These are phyloP conservation scores for Mortierella hygrophila DNA, from an alignment of 192 early-diverging fungal genomes.

Conservation along the genomic window DNA sequence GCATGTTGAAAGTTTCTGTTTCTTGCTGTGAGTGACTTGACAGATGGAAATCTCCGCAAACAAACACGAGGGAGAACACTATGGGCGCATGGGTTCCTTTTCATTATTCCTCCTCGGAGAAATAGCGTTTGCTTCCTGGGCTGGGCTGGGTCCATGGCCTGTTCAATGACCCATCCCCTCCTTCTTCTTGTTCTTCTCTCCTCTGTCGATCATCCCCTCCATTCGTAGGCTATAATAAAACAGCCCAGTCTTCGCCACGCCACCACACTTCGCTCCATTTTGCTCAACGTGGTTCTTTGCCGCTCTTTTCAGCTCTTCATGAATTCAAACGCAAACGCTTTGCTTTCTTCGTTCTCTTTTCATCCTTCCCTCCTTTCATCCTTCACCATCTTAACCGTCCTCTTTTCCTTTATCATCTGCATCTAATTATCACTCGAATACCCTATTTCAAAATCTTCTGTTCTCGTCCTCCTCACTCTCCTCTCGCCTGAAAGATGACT, in stretches of 20 bases:
- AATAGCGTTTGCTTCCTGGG: not conserved
- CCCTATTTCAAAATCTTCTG: not conserved
- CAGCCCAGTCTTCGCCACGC: not conserved
- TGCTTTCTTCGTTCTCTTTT: not conserved
- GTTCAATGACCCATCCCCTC: not conserved
- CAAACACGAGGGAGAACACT: not conserved
- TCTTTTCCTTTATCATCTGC: not conserved
- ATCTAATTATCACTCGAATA: not conserved
- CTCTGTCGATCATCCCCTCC: not conserved
- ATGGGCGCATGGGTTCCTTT: not conserved
- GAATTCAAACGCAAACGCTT: not conserved
- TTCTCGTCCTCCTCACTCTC: not conserved
- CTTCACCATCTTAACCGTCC: not conserved
- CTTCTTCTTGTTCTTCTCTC: not conserved
- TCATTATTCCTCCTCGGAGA: conserved; percentile 1
- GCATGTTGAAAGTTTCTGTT: too few relatives aligned
- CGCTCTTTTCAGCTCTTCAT: too few relatives aligned
- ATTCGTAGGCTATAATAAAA: not conserved
- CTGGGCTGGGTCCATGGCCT: not conserved
- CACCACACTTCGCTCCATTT: not conserved
- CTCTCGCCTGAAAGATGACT: conserved; percentile 7
- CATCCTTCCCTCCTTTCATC: not conserved
- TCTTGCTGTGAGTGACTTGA: too few relatives aligned
- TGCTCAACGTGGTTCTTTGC: not conserved
- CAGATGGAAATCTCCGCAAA: not conserved